A percentile compares a stretch with the other conserved stretches of the same genome.
Conservation (phyloP, 495 filamentous ascomycete species). For the Lepraria neglecta region DNA sequence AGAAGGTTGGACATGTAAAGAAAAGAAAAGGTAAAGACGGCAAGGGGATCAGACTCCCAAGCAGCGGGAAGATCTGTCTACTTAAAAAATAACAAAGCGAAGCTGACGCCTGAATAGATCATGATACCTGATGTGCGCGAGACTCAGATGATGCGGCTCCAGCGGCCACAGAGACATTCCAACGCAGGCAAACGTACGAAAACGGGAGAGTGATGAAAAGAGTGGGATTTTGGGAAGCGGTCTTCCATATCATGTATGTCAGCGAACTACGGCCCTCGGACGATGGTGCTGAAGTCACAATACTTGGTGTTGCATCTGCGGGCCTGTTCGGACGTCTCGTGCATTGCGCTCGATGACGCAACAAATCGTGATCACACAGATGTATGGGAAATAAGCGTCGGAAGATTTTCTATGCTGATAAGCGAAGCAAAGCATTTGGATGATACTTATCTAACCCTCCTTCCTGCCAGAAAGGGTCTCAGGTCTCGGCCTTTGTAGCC, state of each 20-base stretch:
- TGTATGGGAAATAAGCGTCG: not conserved
- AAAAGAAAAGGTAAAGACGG: no score
- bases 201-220: not conserved
- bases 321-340: not conserved
- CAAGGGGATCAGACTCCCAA: no score
- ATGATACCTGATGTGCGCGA: no score
- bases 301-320: not conserved
- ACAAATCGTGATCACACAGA: not conserved
- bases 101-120: no score
- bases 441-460: not conserved
- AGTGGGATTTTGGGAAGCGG: not conserved
- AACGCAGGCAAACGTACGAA: not conserved
- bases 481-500: not conserved
- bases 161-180: no score
- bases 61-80: no score
- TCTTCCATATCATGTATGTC: not conserved
- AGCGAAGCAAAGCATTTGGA: conserved; percentile 1
- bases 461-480: not conserved
- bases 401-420: not conserved
- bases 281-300: not conserved
- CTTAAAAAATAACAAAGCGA: no score
- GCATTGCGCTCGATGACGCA: conserved; percentile 12
- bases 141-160: no score
- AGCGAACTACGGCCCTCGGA: not conserved
- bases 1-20: no score